phyloP scores from a whole-genome alignment of 768 basidiomycete genomes.

The Calocera viscosa region DNA sequence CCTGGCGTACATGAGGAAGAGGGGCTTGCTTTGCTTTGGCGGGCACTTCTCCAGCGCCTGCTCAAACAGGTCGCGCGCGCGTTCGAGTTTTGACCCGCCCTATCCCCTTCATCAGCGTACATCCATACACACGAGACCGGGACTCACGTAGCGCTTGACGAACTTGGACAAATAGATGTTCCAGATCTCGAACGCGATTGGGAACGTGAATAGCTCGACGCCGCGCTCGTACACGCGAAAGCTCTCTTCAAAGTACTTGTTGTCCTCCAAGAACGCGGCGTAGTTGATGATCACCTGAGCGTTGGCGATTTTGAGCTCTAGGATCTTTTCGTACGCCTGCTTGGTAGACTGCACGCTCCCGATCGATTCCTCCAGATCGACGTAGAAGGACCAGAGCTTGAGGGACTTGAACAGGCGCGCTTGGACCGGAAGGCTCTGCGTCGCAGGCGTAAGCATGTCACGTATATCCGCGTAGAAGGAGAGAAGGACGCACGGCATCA shows the following conservation, averaged over 20 bases:
- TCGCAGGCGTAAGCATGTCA: conserved; percentile 18
- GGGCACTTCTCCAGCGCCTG: conserved; percentile 96
- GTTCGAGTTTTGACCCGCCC: conserved; percentile 89
- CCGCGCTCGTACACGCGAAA: conserved; percentile 99
- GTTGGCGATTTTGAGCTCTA: conserved; percentile 93
- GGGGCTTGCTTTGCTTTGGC: conserved; percentile 80
- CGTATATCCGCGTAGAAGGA: neutral
- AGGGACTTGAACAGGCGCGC: conserved; percentile 89
- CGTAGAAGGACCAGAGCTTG: conserved; percentile 98
- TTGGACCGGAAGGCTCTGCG: conserved; percentile 71
- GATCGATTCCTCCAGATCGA: conserved; percentile 94
- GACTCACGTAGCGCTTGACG: conserved; percentile 81
- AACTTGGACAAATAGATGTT: conserved; percentile 98
- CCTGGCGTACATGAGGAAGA: conserved; percentile 93
- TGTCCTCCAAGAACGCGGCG: conserved; percentile 91
- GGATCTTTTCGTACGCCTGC: conserved; percentile 86
- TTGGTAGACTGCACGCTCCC: conserved; percentile 87
- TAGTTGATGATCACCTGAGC: conserved; percentile 97
- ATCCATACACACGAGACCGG: neutral
- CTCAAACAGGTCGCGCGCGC: conserved; percentile 94
- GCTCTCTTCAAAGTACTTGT: conserved; percentile 95
- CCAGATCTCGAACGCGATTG: conserved; percentile 97
- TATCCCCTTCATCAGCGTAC: conserved; percentile 24
- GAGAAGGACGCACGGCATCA: conserved; percentile 63
- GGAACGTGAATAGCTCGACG: conserved; percentile 94